Base-by-base conservation (phyloP, 2,329 filamentous ascomycete species). In the Neofusicoccum cordaticola region DNA sequence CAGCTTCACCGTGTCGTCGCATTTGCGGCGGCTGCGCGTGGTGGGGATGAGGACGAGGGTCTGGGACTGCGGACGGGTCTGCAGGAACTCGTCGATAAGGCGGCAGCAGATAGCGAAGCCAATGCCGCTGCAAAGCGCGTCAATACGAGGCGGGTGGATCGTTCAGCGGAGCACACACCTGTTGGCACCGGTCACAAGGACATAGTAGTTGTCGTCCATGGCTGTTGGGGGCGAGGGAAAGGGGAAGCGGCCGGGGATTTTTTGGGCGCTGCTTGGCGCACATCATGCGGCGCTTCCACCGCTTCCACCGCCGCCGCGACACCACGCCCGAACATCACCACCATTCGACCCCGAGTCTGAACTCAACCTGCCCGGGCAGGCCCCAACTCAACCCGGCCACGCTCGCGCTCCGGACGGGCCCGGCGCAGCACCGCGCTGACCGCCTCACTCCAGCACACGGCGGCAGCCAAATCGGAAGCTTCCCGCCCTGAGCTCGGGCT, bases 61-160 rank as follows among this genome's bases (percentile, higher is more conserved):
- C 65, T 91, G 85, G 35, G 83, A 82, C 56, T 86, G 81, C 35
- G 90, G 86, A 41, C 87, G 88, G 12, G 86, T 86, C 66, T 83
- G 80, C 66, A 96, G 86, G 81, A 97, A 97, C 72, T 96, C 91
- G 80, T 97, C 92, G 70, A 96, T 94, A 64, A 97, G 84, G 66
- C 92, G 91, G 73, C 90, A 87, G 75, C 90, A 91, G 69, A 91
- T 93, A 63, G 90, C 89, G 71, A 94, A 90, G 50, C 94, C 94
- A 50, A 97, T 87, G 66, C 94, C 94, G 75, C 94, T 97, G 76
- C 4, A 42, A 27, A 34, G 48, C 31, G n/a, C 37, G 63, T 52
- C 58, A 58, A 15, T 15, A 17, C 35, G 27, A 51, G 50, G 48
- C 15, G 1, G 4, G 9, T 3, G 19, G n/a, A n/a, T 12, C 7